A percentile compares a stretch with the other conserved stretches of the same genome.
Evolutionary conservation across 1,284 basidiomycete genomes (phyloP).

Genomic region (Fereydounia khargensis): DNA sequence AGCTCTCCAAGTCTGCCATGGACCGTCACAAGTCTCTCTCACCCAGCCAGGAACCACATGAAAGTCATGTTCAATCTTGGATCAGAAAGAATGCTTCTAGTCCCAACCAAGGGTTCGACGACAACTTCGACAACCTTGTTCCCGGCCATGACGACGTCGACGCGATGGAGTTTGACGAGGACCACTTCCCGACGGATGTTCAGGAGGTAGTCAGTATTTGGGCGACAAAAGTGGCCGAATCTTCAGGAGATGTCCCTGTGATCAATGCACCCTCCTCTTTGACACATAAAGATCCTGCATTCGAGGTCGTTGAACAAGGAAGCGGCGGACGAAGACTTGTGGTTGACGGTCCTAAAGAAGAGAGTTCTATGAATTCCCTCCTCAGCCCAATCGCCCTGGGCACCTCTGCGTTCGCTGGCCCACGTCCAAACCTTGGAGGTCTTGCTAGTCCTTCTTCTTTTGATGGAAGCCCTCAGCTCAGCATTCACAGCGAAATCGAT

Average conservation of each 20-base stretch:
- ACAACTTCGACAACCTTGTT: not conserved
- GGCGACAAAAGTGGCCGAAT: conserved; percentile 11
- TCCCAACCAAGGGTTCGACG: not conserved
- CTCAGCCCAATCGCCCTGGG: conserved; percentile 44
- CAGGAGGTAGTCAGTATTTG: conserved; percentile 26
- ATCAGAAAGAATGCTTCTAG: conserved; percentile 13
- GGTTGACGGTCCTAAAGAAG: too few species aligned
- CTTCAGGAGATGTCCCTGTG: not conserved
- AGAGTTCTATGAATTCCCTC: conserved; percentile 6
- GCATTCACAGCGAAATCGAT: too few species aligned
- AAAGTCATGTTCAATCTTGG: conserved; percentile 14
- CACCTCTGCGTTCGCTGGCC: conserved; percentile 16
- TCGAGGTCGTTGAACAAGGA: too few species aligned
- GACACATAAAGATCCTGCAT: too few species aligned
- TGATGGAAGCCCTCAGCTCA: too few species aligned
- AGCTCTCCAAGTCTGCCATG: not conserved
- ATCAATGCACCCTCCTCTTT: not conserved
- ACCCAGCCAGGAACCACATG: not conserved
- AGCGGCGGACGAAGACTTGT: too few species aligned
- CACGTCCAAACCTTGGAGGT: conserved; percentile 19
- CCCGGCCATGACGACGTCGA: not conserved
- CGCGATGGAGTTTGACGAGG: not conserved
- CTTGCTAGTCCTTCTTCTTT: conserved; percentile 9
- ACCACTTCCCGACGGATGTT: conserved; percentile 5
- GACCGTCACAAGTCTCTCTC: not conserved